Evolutionary conservation across 2,329 filamentous ascomycete genomes (phyloP), one percentile per base, ranked within the genome.

Genomic region (Aureobasidium musti): DNA sequence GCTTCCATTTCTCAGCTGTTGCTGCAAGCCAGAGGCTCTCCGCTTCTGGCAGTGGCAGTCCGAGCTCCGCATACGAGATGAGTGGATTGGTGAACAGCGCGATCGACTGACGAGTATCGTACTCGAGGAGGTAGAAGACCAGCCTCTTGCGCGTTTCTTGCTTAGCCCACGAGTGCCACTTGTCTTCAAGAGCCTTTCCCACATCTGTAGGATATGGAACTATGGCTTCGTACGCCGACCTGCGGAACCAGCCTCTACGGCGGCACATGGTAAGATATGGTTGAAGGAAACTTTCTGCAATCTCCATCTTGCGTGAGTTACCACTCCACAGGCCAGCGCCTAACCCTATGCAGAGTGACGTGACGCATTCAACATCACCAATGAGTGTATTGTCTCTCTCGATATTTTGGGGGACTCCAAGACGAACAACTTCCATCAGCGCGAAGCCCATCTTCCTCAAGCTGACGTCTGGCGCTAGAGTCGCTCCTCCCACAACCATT

Each of bases 11-110:
- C 21, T 79, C 73, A 1, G 89, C 87, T 0, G 83, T 83, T 35
- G 82, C 82, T 1, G 89, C 89, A 56, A 85, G 82, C 89, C 89
- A 92, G 1, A 92, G 74, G 14, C 84, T 81, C 64, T 83, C 81
- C 0, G 85, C 79, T 68, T 84, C 84, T 0, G 89, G 89, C 0
- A 92, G 75, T 1, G 88, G 87, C 2, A 91, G 77, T 4, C 85
- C 85, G 57, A 91, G 77, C 71, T 91, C 89, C 0, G 87, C 82
- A 71, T 90, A 91, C 0, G 88, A 89, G 69, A 91, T 85, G 23
- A 86, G 78, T 0, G 88, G 87, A 67, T 84, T 87, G 26, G 84
- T 86, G 64, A 89, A 79, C 4, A 89, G 81, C 1, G 86, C 85
- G 79, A 91, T 88, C 2, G 89, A 90, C 4, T 84, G 82, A 68